These are phyloP conservation scores for Westerdykella ornata DNA, from an alignment of 2,329 filamentous ascomycete species.

Conservation along the genomic window DNA sequence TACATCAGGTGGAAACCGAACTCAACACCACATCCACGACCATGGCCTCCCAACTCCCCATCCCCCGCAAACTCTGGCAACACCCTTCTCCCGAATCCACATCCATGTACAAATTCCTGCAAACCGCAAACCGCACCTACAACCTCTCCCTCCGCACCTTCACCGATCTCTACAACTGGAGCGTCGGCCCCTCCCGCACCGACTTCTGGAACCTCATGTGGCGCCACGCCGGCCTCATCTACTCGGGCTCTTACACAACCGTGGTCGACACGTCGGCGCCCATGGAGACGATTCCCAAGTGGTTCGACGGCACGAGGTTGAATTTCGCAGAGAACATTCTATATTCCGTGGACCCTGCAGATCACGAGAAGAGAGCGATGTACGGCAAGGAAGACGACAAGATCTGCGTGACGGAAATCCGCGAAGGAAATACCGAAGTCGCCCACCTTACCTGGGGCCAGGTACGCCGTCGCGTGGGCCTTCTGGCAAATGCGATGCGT, in stretches of 20 bases:
- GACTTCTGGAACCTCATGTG: conserved; percentile 39
- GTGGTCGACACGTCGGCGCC: conserved; percentile 63
- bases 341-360: conserved; percentile 46
- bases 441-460: conserved; percentile 59
- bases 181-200: conserved; percentile 49
- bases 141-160: conserved; percentile 48
- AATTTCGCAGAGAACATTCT: conserved; percentile 80
- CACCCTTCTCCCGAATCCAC: conserved; percentile 41
- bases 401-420: conserved; percentile 64
- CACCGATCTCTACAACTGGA: conserved; percentile 64
- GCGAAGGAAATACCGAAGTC: conserved; percentile 55
- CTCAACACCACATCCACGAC: not conserved
- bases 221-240: conserved; percentile 22
- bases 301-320: conserved; percentile 68
- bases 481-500: conserved; percentile 60
- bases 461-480: conserved; percentile 53
- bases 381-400: conserved; percentile 62
- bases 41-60: conserved; percentile 1
- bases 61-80: conserved; percentile 44
- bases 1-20: too few relatives aligned
- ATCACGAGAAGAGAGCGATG: conserved; percentile 46
- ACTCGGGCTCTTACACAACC: conserved; percentile 27
- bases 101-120: conserved; percentile 44
- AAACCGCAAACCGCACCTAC: conserved; percentile 54
- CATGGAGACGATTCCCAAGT: conserved; percentile 65